Evolutionary conservation across 2,329 filamentous ascomycete genomes (phyloP).

Genomic region (Arthrobotrys sinensis): DNA sequence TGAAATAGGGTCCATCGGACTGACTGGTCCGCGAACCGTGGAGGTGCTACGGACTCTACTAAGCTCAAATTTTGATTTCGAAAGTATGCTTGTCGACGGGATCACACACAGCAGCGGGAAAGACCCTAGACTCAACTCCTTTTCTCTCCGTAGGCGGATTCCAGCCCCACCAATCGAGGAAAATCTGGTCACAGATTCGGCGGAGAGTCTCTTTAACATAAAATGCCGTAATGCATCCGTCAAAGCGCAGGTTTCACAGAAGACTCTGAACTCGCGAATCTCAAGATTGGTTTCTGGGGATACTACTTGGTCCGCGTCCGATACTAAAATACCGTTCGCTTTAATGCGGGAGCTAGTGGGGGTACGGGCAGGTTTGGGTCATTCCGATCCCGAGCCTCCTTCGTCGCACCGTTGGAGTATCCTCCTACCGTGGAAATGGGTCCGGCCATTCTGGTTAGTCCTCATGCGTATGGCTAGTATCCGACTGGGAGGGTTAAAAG

Average conservation of each 20-base stretch:
- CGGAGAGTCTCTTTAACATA: constrained; percentile 17
- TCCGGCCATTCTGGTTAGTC: constrained; percentile 86
- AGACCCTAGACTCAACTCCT: constrained; percentile 69
- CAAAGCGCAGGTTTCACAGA: constrained; percentile 48
- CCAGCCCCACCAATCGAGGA: background rate
- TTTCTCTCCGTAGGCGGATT: constrained; percentile 68
- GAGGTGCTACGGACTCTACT: constrained; percentile 82
- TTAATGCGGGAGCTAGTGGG: constrained; percentile 77
- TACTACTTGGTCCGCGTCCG: constrained; percentile 76
- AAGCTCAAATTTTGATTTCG: constrained; percentile 57
- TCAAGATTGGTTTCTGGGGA: constrained; percentile 71
- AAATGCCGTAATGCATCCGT: constrained; percentile 31
- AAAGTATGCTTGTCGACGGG: constrained; percentile 67
- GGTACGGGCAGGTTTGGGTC: constrained; percentile 73
- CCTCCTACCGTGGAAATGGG: constrained; percentile 90
- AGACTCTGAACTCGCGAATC: constrained; percentile 48
- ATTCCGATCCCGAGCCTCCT: constrained; percentile 74
- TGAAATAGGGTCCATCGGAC: constrained; percentile 80
- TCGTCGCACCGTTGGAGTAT: constrained; percentile 84
- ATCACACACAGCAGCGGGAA: constrained; percentile 4
- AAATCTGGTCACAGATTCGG: background rate
- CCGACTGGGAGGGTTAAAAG: constrained; percentile 85
- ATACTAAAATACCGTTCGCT: constrained; percentile 81
- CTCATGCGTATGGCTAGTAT: constrained; percentile 84
- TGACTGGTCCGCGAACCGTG: constrained; percentile 81